A percentile compares a stretch with the other conserved stretches of the same genome.
Evolutionary conservation across 2,329 filamentous ascomycete genomes (phyloP).

Genomic region (Curvularia sp.): DNA sequence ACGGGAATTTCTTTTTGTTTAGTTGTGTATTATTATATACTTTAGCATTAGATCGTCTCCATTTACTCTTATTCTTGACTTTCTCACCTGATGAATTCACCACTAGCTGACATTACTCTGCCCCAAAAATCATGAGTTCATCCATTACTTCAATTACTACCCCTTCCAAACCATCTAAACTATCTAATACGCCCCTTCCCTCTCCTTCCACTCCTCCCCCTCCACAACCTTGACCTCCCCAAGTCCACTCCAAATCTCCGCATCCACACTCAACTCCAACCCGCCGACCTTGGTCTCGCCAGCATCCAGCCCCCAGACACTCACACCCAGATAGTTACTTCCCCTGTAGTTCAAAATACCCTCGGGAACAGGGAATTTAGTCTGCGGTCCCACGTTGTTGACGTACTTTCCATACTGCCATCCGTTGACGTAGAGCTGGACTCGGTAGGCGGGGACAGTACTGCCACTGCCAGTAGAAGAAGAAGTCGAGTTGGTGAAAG

Average conservation of each 20-base stretch:
- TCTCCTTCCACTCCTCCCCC: slow-evolving; percentile 55
- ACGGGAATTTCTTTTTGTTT: neutral
- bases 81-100: no score
- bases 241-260: slow-evolving; percentile 60
- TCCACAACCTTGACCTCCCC: slow-evolving; percentile 55
- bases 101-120: no score
- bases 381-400: slow-evolving; percentile 80
- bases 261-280: slow-evolving; percentile 59
- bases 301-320: slow-evolving; percentile 70
- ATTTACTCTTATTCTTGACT: no score
- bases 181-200: slow-evolving; percentile 60
- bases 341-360: slow-evolving; percentile 75
- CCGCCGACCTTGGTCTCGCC: slow-evolving; percentile 64
- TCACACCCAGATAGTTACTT: slow-evolving; percentile 71
- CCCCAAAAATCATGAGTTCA: neutral
- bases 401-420: slow-evolving; percentile 74
- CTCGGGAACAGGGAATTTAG: slow-evolving; percentile 73
- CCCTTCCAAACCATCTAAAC: no score
- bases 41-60: no score
- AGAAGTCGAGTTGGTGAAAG: slow-evolving; percentile 58
- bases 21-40: no score
- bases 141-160: neutral
- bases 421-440: slow-evolving; percentile 75
- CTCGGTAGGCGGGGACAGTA: slow-evolving; percentile 59
- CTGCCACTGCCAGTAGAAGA: slow-evolving; percentile 37